Base-by-base conservation (phyloP, 257 asterid species). In the Rehmannia glutinosa region DNA sequence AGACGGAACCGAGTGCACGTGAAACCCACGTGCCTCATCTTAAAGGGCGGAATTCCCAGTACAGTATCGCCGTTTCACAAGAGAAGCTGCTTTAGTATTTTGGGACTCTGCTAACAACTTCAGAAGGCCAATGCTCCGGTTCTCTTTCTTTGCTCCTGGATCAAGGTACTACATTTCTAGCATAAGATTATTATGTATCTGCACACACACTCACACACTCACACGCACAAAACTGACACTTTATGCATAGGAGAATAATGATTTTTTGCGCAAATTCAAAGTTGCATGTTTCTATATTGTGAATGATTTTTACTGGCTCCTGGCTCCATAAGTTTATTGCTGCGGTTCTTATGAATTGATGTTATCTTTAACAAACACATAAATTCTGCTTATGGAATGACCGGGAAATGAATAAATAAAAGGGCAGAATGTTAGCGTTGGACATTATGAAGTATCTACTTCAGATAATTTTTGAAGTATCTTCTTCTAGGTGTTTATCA, bases 61-160 rank as follows among this genome's bases (percentile, higher is more conserved):
- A n/a, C n/a, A n/a, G n/a, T 35, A 15, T 38, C 73, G 70, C 65
- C 54, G 39, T 64, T 39, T 1, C 23, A 27, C 25, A 20, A 15
- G n/a, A n/a, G 33, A 59, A 36, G 7, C 53, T 21, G 67, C 30
- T 45, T 15, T 50, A 28, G 69, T 39, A 61, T 39, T 62, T 16
- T 1, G 64, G 51, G 41, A 19, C 13, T 50, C 57, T 30, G 64
- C 65, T 9, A 51, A 23, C 25, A 11, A n/a, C 20, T 59, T 47
- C 23, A 6, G 7, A 6, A 41, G 62, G 70, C 80, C 55, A 2
- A 82, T 84, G 95, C 69, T 80, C 15, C 77, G 77, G 73, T 74
- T 70, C 74, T 63, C 79, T 11, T 66, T 75, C 62, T 51, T 32
- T 66, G 71, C 80, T 64, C 88, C 92, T 72, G 71, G 75, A 45